Evolutionary conservation across 2,329 filamentous ascomycete genomes (phyloP).

Genomic region (Remersonia thermophila): DNA sequence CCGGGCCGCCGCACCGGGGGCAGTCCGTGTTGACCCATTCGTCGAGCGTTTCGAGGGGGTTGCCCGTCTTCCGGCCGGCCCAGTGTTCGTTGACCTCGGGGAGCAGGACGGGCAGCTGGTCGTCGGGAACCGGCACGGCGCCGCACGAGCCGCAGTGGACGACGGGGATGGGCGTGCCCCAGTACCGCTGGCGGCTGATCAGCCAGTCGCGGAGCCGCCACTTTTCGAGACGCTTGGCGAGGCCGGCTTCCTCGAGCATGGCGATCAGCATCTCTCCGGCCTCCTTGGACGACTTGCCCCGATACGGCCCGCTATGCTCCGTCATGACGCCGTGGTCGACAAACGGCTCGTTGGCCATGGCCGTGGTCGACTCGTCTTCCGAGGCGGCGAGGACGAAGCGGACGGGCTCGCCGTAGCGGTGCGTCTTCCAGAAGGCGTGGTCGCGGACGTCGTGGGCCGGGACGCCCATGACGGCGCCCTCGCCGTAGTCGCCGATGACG

Average conservation of each 20-base stretch:
- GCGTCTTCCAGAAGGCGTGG: slow-evolving; percentile 65
- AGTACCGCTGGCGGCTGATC: slow-evolving; percentile 83
- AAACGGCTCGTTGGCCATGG: slow-evolving; percentile 41
- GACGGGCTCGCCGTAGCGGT: slow-evolving; percentile 48
- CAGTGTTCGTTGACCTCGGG: slow-evolving; percentile 59
- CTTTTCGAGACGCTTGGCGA: slow-evolving; percentile 53
- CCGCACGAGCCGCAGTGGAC: slow-evolving; percentile 70
- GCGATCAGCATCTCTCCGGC: slow-evolving; percentile 49
- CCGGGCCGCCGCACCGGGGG: slow-evolving; percentile 57
- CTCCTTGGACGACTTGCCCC: slow-evolving; percentile 49
- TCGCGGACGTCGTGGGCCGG: slow-evolving; percentile 75
- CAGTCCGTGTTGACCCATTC: slow-evolving; percentile 67
- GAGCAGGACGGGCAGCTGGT: slow-evolving; percentile 64
- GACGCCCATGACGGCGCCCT: slow-evolving; percentile 85
- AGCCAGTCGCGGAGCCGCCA: slow-evolving; percentile 85
- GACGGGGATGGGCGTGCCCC: slow-evolving; percentile 83
- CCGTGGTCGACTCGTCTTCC: slow-evolving; percentile 34
- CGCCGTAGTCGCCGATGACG: slow-evolving; percentile 73
- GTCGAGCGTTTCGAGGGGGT: slow-evolving; percentile 58
- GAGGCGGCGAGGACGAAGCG: slow-evolving; percentile 48
- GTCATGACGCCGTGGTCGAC: slow-evolving; percentile 57
- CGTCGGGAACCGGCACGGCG: slow-evolving; percentile 61
- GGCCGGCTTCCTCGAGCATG: slow-evolving; percentile 39
- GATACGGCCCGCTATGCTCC: slow-evolving; percentile 50
- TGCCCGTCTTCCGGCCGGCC: slow-evolving; percentile 57